These are phyloP conservation scores for Basidiobolus heterosporus DNA, from an alignment of 371 early-diverging fungal species.

Conservation along the genomic window DNA sequence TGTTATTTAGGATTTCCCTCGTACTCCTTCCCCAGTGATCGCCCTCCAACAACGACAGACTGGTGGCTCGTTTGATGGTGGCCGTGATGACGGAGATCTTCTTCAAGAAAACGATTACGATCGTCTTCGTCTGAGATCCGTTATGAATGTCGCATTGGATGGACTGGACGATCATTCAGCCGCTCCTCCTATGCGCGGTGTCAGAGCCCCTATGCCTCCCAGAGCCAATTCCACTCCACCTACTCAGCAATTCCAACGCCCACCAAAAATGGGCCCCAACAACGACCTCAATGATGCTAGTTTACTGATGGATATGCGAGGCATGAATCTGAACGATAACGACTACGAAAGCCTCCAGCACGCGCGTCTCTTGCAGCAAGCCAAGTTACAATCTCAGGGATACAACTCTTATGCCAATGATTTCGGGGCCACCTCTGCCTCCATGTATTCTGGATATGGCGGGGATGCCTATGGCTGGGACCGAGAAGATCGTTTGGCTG, in stretches of 20 bases:
- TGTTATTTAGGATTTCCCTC: constrained; percentile 44
- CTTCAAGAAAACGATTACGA: neutral
- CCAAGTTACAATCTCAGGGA: neutral
- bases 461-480: too few species aligned
- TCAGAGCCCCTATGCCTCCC: constrained; percentile 16
- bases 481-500: too few species aligned
- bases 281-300: constrained; percentile 2
- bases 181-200: neutral
- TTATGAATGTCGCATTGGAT: constrained; percentile 35
- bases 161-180: constrained; percentile 14
- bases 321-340: constrained; percentile 16
- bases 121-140: constrained; percentile 19
- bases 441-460: too few species aligned
- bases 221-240: constrained; percentile 30
- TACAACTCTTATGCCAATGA: neutral
- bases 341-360: constrained; percentile 6
- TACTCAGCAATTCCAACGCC: constrained; percentile 9
- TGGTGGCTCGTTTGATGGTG: constrained; percentile 2
- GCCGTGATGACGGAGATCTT: constrained; percentile 9
- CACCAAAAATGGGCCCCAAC: too few species aligned
- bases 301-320: constrained; percentile 16
- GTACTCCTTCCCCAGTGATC: constrained; percentile 71
- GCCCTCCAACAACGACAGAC: constrained; percentile 31
- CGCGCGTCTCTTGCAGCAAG: constrained; percentile 9
- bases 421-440: neutral